A percentile compares a stretch with the other conserved stretches of the same genome.
Evolutionary conservation across 1,284 basidiomycete species (phyloP).

Genomic region (Porodaedalea pini): DNA sequence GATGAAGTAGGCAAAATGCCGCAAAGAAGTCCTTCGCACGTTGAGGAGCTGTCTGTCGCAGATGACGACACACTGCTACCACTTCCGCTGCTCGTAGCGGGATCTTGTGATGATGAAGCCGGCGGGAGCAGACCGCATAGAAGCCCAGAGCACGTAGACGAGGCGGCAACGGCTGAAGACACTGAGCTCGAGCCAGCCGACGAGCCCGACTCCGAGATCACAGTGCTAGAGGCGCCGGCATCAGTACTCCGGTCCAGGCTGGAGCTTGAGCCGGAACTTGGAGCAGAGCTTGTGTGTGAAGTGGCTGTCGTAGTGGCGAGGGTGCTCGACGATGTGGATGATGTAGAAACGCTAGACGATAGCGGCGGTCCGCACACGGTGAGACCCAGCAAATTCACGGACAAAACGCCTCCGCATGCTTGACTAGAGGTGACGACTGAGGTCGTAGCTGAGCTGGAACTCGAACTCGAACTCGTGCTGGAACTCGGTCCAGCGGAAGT

Average conservation of each 20-base stretch:
- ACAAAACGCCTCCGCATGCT: slow-evolving; percentile 1
- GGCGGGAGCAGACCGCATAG: neutral
- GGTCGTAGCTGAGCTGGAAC: neutral
- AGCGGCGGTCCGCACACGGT: slow-evolving; percentile 6
- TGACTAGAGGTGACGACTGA: slow-evolving; percentile 2
- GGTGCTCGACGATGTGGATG: slow-evolving; percentile 31
- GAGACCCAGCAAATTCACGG: slow-evolving; percentile 10
- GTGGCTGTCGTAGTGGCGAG: slow-evolving; percentile 20
- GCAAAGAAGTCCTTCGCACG: neutral
- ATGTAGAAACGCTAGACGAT: slow-evolving; percentile 27
- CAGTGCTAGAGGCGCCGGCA: neutral
- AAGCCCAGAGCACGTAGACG: neutral
- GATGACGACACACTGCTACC: neutral
- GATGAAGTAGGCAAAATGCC: too few species aligned
- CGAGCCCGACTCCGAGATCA: neutral
- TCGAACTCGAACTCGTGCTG: neutral
- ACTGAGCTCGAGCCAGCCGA: neutral
- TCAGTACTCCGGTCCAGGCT: neutral
- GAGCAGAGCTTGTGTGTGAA: slow-evolving; percentile 19
- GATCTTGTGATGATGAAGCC: neutral
- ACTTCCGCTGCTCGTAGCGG: neutral
- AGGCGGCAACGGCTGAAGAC: neutral
- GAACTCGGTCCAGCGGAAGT: neutral
- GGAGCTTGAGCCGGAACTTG: neutral
- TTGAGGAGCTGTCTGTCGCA: too few species aligned